A percentile compares a stretch with the other conserved stretches of the same genome.
Evolutionary conservation across 163 green algal species (phyloP).

Genomic region (Scenedesmus sp.): DNA sequence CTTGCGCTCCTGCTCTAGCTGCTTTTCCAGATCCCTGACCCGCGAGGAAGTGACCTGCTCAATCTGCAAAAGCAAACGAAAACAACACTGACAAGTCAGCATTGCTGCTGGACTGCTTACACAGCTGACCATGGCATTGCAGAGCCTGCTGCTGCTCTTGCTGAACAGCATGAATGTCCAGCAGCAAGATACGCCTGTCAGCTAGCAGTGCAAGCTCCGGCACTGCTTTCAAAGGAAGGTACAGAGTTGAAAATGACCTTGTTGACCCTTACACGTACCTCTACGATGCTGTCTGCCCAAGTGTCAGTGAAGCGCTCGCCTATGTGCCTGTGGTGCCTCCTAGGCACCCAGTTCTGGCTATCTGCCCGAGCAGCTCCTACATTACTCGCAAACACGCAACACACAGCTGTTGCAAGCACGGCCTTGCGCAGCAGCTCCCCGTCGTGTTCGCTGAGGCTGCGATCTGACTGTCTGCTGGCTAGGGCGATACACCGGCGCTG

Average conservation of each 20-base stretch:
- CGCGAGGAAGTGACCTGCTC: slow-evolving; percentile 25
- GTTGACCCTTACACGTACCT: slow-evolving; percentile 47
- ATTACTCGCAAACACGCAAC: slow-evolving; percentile 9
- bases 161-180: neutral
- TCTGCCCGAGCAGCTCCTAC: slow-evolving; percentile 56
- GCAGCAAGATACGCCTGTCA: neutral
- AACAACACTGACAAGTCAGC: neutral
- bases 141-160: neutral
- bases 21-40: slow-evolving; percentile 45
- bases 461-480: neutral
- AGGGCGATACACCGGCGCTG: neutral
- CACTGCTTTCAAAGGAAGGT: neutral
- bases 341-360: slow-evolving; percentile 59
- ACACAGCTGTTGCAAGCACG: slow-evolving; percentile 18
- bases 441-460: neutral
- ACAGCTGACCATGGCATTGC: neutral
- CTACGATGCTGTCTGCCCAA: slow-evolving; percentile 65
- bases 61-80: slow-evolving; percentile 19
- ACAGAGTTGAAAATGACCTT: neutral
- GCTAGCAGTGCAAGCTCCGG: neutral
- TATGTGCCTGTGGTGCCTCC: slow-evolving; percentile 62
- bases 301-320: slow-evolving; percentile 65
- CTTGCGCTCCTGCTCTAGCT: slow-evolving; percentile 22
- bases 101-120: neutral
- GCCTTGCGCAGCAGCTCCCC: neutral